Conservation (phyloP, 768 basidiomycete genomes). For the Leucocoprinus sp. region DNA sequence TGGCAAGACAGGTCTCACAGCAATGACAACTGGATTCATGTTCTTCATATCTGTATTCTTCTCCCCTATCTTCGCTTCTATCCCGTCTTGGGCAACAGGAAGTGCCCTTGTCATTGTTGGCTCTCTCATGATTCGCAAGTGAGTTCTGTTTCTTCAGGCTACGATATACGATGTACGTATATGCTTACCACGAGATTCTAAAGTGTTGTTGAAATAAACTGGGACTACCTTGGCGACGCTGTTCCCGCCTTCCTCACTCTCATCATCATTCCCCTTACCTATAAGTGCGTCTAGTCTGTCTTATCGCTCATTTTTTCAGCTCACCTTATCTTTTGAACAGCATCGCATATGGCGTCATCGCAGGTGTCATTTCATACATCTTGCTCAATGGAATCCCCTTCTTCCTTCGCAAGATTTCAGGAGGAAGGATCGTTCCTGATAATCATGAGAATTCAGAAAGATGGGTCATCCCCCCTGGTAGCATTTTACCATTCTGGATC, state of each 20-base stretch:
- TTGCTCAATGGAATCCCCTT: slow-evolving; percentile 66
- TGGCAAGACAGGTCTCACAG: slow-evolving; percentile 81
- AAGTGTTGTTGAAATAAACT: slow-evolving; percentile 79
- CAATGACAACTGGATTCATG: slow-evolving; percentile 58
- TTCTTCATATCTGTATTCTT: slow-evolving; percentile 87
- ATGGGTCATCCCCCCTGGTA: slow-evolving; percentile 67
- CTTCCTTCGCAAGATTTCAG: slow-evolving; percentile 41
- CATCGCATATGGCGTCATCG: slow-evolving; percentile 86
- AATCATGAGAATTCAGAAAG: slow-evolving; percentile 57
- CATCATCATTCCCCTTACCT: slow-evolving; percentile 69
- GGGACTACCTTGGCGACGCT: slow-evolving; percentile 83
- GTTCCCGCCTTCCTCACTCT: slow-evolving; percentile 81
- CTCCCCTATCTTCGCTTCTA: slow-evolving; percentile 81
- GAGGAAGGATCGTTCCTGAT: slow-evolving; percentile 57
- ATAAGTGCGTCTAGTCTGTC: slow-evolving; percentile 40
- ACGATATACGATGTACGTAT: not conserved
- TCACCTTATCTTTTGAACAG: slow-evolving; percentile 28
- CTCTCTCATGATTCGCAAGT: slow-evolving; percentile 85
- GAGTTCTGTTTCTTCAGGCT: slow-evolving; percentile 18
- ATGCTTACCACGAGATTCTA: not conserved
- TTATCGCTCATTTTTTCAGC: not conserved
- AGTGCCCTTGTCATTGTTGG: slow-evolving; percentile 81
- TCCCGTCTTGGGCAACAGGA: slow-evolving; percentile 83
- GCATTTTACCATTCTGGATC: slow-evolving; percentile 61
- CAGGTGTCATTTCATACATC: slow-evolving; percentile 64